Evolutionary conservation across 345 rosid genomes (phyloP), one percentile per base, ranked within the genome.

Genomic region (Ailanthus altissimus): DNA sequence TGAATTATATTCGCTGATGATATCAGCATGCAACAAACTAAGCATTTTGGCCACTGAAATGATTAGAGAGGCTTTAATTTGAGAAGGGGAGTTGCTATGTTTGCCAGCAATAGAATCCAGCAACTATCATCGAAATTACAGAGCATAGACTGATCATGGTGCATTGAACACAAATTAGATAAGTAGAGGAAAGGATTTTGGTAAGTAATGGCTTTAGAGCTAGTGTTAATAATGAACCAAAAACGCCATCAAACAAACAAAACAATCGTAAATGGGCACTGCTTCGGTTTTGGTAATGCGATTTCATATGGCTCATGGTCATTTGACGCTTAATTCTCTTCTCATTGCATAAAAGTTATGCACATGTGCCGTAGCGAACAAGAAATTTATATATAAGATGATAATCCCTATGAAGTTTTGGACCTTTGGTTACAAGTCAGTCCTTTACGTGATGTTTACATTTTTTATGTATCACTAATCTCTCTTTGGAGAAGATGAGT

Each of bases 321-420:
- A 43, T 23, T 42, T 25, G 5, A 21, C 9, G 8, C 36, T 10
- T 5, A 36, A 36, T n/a, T 54, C 36, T 71, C 32, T 38, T 32
- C 45, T 36, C 26, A 53, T 38, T 51, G 42, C 32, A 51, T 38
- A 21, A 25, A 72, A 58, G 66, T 72, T 9, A 36, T 23, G 4
- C n/a, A 64, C 0, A 13, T 51, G 53, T 51, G 70, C 78, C 72
- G 64, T 75, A 40, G 53, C 71, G 25, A 75, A 75, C 11, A 75
- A 65, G 71, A 75, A 75, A 49, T 25, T 40, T 46, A 11, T 14
- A 25, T 28, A 14, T 4, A 51, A 21, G 49, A 61, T 74, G 26
- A 11, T 18, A 49, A 61, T 61, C 77, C 20, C 66, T 11, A 60
- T 12, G 28, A 18, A 74, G 28, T 26, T 32, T 32, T 0, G 21